These are phyloP conservation scores for Knufia petricola DNA, from an alignment of 2,329 filamentous ascomycete species.

Conservation along the genomic window DNA sequence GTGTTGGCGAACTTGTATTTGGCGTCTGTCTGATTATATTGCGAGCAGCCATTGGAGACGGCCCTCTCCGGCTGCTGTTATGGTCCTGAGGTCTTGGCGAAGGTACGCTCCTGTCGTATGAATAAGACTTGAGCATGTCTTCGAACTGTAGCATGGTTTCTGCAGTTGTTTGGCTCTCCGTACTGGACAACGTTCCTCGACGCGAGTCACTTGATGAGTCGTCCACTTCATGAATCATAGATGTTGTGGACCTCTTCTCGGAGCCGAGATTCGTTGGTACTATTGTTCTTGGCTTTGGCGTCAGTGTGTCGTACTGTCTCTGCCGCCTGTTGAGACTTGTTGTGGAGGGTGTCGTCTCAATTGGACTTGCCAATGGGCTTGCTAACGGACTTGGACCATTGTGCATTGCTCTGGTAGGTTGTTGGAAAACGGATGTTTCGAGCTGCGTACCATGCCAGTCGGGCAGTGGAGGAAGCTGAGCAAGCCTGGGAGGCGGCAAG, in stretches of 20 bases:
- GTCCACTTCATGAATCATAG: background rate
- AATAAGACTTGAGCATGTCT: constrained; percentile 25
- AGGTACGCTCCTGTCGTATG: background rate
- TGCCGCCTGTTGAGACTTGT: background rate
- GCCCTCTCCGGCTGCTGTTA: background rate
- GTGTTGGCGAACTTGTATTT: constrained; percentile 35
- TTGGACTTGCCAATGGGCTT: background rate
- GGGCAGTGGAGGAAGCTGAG: constrained; percentile 25
- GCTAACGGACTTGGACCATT: background rate
- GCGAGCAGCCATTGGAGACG: background rate
- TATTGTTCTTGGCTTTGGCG: background rate
- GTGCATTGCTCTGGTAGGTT: background rate
- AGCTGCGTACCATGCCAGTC: background rate
- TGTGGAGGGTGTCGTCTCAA: background rate
- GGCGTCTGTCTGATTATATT: constrained; percentile 17
- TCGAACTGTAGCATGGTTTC: constrained; percentile 27
- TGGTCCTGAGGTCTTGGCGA: background rate
- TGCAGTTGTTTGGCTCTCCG: constrained; percentile 9
- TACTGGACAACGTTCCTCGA: background rate
- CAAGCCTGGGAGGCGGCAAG: background rate
- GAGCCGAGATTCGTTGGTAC: background rate
- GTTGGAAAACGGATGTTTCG: background rate
- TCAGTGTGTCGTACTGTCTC: background rate
- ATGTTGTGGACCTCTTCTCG: background rate
- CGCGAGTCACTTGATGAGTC: background rate